Evolutionary conservation across 257 asterid species (phyloP), one percentile per base, ranked within the genome.

Genomic region (Primulina tabacum): DNA sequence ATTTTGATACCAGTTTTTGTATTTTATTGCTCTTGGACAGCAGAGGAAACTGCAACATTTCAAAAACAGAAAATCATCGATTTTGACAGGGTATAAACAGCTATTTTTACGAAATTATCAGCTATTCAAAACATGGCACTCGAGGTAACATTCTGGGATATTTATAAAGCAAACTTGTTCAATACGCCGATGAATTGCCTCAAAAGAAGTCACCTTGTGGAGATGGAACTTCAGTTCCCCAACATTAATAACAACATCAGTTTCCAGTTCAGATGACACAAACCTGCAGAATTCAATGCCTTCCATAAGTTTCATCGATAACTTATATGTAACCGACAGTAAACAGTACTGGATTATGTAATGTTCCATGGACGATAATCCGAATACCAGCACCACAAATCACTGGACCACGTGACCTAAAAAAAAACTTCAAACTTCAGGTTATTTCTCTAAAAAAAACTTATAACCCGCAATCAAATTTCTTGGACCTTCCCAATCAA

Each of bases 21-120:
- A 92, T 68, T 47, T 43, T 83, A 75, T 79, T 83, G 89, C 97
- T 88, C 89, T 88, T 92, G 64, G 97, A 88, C 83, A 92, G 60
- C 64, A 92, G 96, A 70, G 98, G 97, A 73, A 88, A 90, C 98
- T 92, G 95, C 69, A 62, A 33, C 20, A 37, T 75, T 62, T 68
- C 5, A 37, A 56, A 28, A 60, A 56, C 37, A 71, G 29, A 30
- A 65, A 0, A 64, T 14, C 30, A 2, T 8, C 50, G 30, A 56
- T 40, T 30, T 56, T 18, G 65, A 55, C 53, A 17, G 4, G 26
- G 32, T 5, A 17, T n/a, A 10, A 62, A 29, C 37, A 43, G 30
- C 26, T 14, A 37, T 1, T 16, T 0, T 12, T 16, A 17, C 0
- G 0, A 35, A 10, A 17, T 10, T 4, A 61, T 50, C 28, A 69